These are phyloP conservation scores for Corymbia calophylla DNA, from an alignment of 441 rosid species.

Conservation along the genomic window DNA sequence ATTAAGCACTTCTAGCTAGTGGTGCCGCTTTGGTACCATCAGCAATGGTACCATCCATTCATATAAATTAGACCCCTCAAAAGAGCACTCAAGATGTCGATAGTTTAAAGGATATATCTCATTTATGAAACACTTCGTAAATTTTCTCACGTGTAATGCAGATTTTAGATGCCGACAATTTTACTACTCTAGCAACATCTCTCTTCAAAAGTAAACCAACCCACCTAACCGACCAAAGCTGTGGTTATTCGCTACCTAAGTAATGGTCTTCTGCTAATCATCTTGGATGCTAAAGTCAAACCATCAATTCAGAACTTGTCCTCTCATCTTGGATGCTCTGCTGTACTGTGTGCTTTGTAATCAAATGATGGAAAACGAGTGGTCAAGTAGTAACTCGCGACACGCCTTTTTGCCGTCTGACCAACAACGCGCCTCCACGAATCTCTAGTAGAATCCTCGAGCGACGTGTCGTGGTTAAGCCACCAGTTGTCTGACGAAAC, in stretches of 20 bases:
- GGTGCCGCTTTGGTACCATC: fast-evolving
- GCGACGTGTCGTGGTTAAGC: not conserved
- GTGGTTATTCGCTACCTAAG: not conserved
- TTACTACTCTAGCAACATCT: not conserved
- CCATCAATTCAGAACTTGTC: not conserved
- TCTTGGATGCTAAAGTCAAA: not conserved
- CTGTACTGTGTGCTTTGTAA: fast-evolving
- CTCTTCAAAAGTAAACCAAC: not conserved
- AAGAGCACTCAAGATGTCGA: not conserved
- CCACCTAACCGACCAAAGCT: not conserved
- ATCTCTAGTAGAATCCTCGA: not conserved
- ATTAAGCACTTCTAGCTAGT: not conserved
- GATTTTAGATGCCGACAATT: not conserved
- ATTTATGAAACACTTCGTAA: fast-evolving
- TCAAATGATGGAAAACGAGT: not conserved
- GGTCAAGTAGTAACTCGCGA: not conserved
- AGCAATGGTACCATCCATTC: not conserved
- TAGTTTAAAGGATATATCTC: not conserved
- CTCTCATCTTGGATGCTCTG: not conserved
- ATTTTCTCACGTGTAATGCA: fast-evolving
- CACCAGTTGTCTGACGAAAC: not conserved
- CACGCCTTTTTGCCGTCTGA: not conserved
- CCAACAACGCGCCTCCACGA: not conserved
- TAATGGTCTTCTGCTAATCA: not conserved
- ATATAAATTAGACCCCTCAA: not conserved